Evolutionary conservation across 116 monocot genomes (phyloP), one percentile per base, ranked within the genome.

Genomic region (Iris pallida): DNA sequence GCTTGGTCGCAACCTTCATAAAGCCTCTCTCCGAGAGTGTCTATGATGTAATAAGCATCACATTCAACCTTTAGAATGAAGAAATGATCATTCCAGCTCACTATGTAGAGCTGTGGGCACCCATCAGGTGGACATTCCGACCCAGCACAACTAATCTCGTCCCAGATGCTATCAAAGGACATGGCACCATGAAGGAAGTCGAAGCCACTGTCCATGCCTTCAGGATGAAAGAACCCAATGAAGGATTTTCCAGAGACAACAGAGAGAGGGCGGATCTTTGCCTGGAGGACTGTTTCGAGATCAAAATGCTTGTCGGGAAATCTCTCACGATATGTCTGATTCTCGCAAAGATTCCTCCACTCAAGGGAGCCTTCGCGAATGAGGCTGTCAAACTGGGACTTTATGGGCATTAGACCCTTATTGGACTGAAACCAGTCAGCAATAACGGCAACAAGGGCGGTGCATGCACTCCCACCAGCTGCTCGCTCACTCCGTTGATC

Each of bases 71-170:
- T 86, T 20, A 95, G 82, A 40, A 95, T 70, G 49, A 94, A 94
- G 46, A 94, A 94, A 68, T 94, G 94, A 61, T 94, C 94, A 47
- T 94, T 94, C 94, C 94, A 94, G 72, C 94, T 90, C 56, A 93
- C 89, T 18, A 93, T 84, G 16, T 86, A 92, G 16, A 92, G 54
- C 8, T 75, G 74, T 12, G 30, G 30, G 30, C 30, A 30, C 30
- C 30, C 30, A 30, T 30, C 30, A 30, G 30, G 30, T 30, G 30
- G 30, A 14, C 51, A 60, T 5, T 72, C 73, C 7, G 56, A 45
- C 12, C 62, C 74, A 49, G 55, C 72, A 17, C 45, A 43, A 66
- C 76, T 82, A 16, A 94, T 87, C 71, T 94, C 90, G 47, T 83
- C 81, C 94, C 94, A 94, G 9, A 94, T 82, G 68, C 57, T 76